These are phyloP conservation scores for Choricystis sp. DNA, from an alignment of 139 green algal genomes.

Conservation along the genomic window DNA sequence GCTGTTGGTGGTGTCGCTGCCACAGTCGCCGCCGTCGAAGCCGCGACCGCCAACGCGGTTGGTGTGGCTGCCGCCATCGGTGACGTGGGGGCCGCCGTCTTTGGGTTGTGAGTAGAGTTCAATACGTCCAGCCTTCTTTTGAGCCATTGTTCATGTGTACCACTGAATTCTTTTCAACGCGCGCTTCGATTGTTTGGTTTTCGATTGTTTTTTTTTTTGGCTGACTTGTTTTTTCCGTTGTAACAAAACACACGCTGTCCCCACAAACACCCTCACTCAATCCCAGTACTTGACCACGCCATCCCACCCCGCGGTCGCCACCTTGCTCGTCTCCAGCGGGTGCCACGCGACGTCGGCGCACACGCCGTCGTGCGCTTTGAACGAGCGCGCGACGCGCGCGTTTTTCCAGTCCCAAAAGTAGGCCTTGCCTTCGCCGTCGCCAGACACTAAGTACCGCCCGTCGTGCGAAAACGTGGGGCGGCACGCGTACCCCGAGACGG, in stretches of 20 bases:
- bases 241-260: neutral
- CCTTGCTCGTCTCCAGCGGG: slow-evolving; percentile 61
- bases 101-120: neutral
- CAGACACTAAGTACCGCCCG: slow-evolving; percentile 63
- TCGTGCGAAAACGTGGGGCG: slow-evolving; percentile 56
- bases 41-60: neutral
- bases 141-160: neutral
- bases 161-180: too few species aligned
- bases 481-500: slow-evolving; percentile 39
- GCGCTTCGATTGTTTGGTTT: neutral
- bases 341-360: slow-evolving; percentile 87
- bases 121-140: too few species aligned
- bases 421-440: slow-evolving; percentile 75
- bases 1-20: neutral
- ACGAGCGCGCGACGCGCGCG: slow-evolving; percentile 16
- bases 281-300: slow-evolving; percentile 82
- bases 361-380: slow-evolving; percentile 75
- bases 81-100: too few species aligned
- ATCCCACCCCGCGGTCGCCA: slow-evolving; percentile 93
- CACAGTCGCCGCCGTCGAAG: neutral
- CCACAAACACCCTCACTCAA: slow-evolving; percentile 13
- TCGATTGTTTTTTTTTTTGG: neutral
- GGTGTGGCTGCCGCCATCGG: too few species aligned
- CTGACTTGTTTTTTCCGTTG: too few species aligned
- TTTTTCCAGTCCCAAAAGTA: slow-evolving; percentile 97